Conservation (phyloP, 805 yeast species). For the Candida xiaguanensis region DNA sequence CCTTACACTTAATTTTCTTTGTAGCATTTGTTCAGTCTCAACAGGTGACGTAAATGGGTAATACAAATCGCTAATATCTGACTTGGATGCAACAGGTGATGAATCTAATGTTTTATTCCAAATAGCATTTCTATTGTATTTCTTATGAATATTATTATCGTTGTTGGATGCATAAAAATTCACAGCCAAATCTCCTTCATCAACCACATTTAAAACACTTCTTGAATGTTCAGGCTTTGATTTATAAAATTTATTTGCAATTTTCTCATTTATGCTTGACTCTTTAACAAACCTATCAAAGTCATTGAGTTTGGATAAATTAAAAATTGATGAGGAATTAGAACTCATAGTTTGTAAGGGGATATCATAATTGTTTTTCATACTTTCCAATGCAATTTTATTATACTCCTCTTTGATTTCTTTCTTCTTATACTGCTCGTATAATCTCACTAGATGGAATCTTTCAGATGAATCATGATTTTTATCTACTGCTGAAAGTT, state of each 20-base stretch:
- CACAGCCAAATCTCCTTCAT: conserved; percentile 20
- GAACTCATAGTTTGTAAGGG: conserved; percentile 13
- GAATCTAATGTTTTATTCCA: not conserved
- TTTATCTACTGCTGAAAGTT: conserved; percentile 14
- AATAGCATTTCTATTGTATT: conserved; percentile 1
- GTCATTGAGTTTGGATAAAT: conserved; percentile 31
- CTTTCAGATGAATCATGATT: conserved; percentile 10
- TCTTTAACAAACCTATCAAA: conserved; percentile 29
- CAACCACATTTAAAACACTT: conserved; percentile 24
- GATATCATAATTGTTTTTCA: conserved; percentile 12
- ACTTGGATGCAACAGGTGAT: conserved; percentile 2
- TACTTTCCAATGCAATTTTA: conserved; percentile 6
- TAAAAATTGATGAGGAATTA: conserved; percentile 22
- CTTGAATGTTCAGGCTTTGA: conserved; percentile 7
- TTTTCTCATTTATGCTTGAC: conserved; percentile 31
- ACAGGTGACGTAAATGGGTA: conserved; percentile 10
- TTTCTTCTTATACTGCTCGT: conserved; percentile 16
- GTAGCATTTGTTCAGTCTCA: conserved; percentile 27
- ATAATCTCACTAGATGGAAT: conserved; percentile 24
- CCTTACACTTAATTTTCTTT: conserved; percentile 57
- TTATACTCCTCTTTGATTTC: conserved; percentile 6
- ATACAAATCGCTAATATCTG: conserved; percentile 10
- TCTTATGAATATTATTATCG: conserved; percentile 11
- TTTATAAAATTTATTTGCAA: conserved; percentile 18
- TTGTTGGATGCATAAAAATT: conserved; percentile 22